Percentiles rank a stretch among this genome's conserved stretches.
These are phyloP conservation scores for Phragmites australis DNA, from an alignment of 176 grass and related monocot genomes.

Conservation along the genomic window DNA sequence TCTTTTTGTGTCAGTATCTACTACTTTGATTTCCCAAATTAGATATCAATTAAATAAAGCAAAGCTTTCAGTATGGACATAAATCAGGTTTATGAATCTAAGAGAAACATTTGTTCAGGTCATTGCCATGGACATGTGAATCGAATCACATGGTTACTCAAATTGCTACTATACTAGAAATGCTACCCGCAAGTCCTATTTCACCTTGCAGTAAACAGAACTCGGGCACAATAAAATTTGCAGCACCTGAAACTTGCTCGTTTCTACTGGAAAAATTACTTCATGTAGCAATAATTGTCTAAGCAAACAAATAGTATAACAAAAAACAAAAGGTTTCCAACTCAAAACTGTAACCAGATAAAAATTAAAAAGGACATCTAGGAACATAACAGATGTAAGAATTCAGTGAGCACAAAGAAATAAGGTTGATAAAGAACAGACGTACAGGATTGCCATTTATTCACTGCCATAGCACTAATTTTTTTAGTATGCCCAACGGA, in stretches of 20 bases:
- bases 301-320: not conserved
- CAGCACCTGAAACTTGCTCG: not conserved
- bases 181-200: not conserved
- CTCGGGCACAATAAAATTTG: not conserved
- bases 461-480: constrained; percentile 97
- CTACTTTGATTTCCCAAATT: not conserved
- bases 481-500: constrained; percentile 73
- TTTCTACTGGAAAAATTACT: not conserved
- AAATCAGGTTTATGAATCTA: not conserved
- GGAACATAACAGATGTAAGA: constrained; percentile 14
- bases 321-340: not conserved
- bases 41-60: not conserved
- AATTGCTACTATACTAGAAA: not conserved
- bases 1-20: not conserved
- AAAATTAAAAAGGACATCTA: not conserved
- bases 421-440: constrained; percentile 30
- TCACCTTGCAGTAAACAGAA: not conserved
- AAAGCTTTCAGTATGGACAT: not conserved
- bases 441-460: constrained; percentile 98
- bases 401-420: constrained; percentile 9
- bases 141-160: too few relatives aligned
- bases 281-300: not conserved
- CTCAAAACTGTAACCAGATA: not conserved
- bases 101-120: not conserved
- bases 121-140: not conserved